Percentiles rank a stretch among this genome's conserved stretches.
These are phyloP conservation scores for Westerdykella sp. DNA, from an alignment of 2,329 filamentous ascomycete genomes.

Conservation along the genomic window DNA sequence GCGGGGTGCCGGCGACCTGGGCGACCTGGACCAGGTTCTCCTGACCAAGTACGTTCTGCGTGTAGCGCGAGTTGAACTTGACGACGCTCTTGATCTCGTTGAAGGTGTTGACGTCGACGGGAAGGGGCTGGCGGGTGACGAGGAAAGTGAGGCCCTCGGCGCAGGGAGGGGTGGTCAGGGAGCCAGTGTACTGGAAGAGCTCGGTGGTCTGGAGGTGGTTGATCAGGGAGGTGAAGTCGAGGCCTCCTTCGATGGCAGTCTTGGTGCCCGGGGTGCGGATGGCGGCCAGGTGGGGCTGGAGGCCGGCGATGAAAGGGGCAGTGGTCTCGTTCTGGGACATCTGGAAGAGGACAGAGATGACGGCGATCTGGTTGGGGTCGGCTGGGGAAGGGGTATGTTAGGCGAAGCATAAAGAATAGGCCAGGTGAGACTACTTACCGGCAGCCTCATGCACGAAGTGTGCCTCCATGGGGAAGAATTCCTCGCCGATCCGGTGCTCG, in stretches of 20 bases:
- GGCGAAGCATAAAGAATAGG: neutral
- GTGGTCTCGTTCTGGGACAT: slow-evolving; percentile 31
- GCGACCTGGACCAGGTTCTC: slow-evolving; percentile 39
- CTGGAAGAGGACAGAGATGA: slow-evolving; percentile 41
- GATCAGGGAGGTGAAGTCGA: slow-evolving; percentile 42
- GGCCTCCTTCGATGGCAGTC: slow-evolving; percentile 23
- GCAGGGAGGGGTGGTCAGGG: slow-evolving; percentile 59
- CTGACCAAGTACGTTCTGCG: slow-evolving; percentile 46
- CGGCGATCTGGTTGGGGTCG: slow-evolving; percentile 33
- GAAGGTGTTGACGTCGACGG: slow-evolving; percentile 46
- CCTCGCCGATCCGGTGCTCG: slow-evolving; percentile 51
- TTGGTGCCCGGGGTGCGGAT: slow-evolving; percentile 39
- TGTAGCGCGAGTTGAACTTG: slow-evolving; percentile 52
- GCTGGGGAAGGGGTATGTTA: slow-evolving; percentile 14
- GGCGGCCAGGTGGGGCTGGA: slow-evolving; percentile 32
- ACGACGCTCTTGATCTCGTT: slow-evolving; percentile 49
- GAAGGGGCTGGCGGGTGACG: slow-evolving; percentile 45
- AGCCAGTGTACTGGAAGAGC: slow-evolving; percentile 51
- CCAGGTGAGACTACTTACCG: slow-evolving; percentile 24
- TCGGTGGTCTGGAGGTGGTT: slow-evolving; percentile 33
- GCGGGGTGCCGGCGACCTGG: slow-evolving; percentile 5
- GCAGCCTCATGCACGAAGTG: slow-evolving; percentile 55
- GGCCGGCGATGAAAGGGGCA: slow-evolving; percentile 24
- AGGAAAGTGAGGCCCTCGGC: slow-evolving; percentile 52
- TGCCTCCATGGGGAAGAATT: slow-evolving; percentile 45